A percentile compares a stretch with the other conserved stretches of the same genome.
These are phyloP conservation scores for Prunella vulgaris DNA, from an alignment of 257 asterid genomes.

Conservation along the genomic window DNA sequence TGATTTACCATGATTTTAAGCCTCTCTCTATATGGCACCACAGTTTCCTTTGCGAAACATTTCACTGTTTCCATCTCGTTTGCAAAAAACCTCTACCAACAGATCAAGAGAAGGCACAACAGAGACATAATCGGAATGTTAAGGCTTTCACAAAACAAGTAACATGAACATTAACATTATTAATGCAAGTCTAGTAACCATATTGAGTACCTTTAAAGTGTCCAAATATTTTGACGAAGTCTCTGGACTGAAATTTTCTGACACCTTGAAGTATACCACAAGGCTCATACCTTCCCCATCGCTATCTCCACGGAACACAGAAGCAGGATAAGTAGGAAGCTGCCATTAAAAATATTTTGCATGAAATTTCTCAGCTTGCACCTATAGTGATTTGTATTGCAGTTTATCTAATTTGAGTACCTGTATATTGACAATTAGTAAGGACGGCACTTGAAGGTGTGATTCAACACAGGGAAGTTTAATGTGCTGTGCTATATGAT, in stretches of 20 bases:
- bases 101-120: conserved; percentile 5
- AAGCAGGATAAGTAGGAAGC: conserved; percentile 85
- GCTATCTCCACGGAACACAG: conserved; percentile 64
- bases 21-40: conserved; percentile 73
- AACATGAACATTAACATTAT: background rate
- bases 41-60: conserved; percentile 58
- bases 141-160: background rate
- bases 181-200: background rate
- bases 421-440: conserved; percentile 78
- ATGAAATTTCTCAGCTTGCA: background rate
- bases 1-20: conserved; percentile 77
- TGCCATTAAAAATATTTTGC: conserved; percentile 26
- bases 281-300: conserved; percentile 94
- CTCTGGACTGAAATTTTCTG: conserved; percentile 52
- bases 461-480: conserved; percentile 52
- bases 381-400: background rate
- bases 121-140: background rate
- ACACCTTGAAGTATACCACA: conserved; percentile 64
- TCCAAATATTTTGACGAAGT: conserved; percentile 44
- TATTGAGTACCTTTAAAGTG: conserved; percentile 57
- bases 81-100: conserved; percentile 49
- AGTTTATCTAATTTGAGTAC: conserved; percentile 19
- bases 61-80: conserved; percentile 65
- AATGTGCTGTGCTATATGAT: conserved; percentile 74
- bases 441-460: conserved; percentile 55